Evolutionary conservation across 1,284 basidiomycete genomes (phyloP).

Genomic region (Pseudozyma sp.): DNA sequence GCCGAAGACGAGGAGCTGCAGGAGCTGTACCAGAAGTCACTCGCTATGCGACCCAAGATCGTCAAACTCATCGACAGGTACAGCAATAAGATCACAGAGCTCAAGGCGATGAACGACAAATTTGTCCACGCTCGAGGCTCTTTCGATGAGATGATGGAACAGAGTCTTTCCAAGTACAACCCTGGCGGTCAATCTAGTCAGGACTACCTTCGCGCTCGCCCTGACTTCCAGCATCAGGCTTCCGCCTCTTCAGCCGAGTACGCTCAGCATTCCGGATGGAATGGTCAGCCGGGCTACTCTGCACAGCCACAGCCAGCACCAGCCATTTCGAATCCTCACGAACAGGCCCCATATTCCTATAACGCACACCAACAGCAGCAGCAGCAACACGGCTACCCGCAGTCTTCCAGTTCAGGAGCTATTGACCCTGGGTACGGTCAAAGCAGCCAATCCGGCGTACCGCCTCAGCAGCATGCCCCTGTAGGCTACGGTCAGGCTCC

Average conservation of each 20-base stretch:
- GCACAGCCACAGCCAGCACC: constrained; percentile 23
- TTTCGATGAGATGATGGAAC: constrained; percentile 91
- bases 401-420: constrained; percentile 4
- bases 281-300: constrained; percentile 21
- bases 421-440: constrained; percentile 14
- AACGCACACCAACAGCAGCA: constrained; percentile 17
- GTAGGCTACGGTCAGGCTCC: constrained; percentile 13
- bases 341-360: constrained; percentile 63
- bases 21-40: constrained; percentile 90
- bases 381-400: constrained; percentile 26
- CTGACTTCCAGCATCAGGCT: constrained; percentile 41
- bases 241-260: constrained; percentile 41
- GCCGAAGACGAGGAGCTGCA: constrained; percentile 91
- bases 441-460: constrained; percentile 8
- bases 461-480: constrained; percentile 20
- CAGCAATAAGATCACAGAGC: constrained; percentile 72
- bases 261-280: constrained; percentile 32
- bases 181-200: constrained; percentile 48
- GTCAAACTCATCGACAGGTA: constrained; percentile 97
- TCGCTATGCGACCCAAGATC: constrained; percentile 90
- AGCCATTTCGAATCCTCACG: constrained; percentile 61
- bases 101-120: constrained; percentile 88
- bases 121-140: constrained; percentile 84
- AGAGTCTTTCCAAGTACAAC: constrained; percentile 80
- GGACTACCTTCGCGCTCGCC: constrained; percentile 40